A percentile compares a stretch with the other conserved stretches of the same genome.
These are phyloP conservation scores for Thraustochytrium sp. DNA, from an alignment of 352 stramenopile species.

Conservation along the genomic window DNA sequence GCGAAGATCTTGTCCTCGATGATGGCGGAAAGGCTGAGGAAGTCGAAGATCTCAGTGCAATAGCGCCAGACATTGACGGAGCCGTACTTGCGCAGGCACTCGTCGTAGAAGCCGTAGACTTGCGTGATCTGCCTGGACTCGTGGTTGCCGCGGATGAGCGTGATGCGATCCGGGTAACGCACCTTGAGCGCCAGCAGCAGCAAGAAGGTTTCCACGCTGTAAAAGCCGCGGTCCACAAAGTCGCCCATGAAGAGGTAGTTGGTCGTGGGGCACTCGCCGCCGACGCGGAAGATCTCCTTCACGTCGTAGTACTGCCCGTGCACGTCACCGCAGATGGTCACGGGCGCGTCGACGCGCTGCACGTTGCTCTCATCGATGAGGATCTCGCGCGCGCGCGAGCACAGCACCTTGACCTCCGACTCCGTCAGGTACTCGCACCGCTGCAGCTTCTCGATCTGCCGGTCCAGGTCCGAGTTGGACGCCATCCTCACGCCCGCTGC, in stretches of 20 bases:
- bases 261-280: constrained; percentile 93
- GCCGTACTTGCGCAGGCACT: constrained; percentile 95
- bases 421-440: constrained; percentile 97
- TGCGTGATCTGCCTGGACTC: constrained; percentile 97
- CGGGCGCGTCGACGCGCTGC: constrained; percentile 94
- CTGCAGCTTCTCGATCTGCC: constrained; percentile 55
- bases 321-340: constrained; percentile 99
- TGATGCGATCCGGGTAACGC: constrained; percentile 97
- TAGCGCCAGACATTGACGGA: constrained; percentile 98
- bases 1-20: constrained; percentile 99
- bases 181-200: constrained; percentile 96
- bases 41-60: constrained; percentile 99
- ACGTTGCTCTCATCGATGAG: constrained; percentile 99
- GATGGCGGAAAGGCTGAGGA: constrained; percentile 93
- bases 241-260: constrained; percentile 99
- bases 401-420: constrained; percentile 94
- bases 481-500: not conserved
- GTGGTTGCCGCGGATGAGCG: constrained; percentile 97
- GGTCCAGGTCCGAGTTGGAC: constrained; percentile 46
- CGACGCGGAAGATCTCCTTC: constrained; percentile 96
- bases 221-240: constrained; percentile 99
- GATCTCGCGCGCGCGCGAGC: constrained; percentile 85
- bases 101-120: constrained; percentile 99
- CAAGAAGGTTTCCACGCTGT: constrained; percentile 98
- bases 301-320: constrained; percentile 99